Evolutionary conservation across 2,329 filamentous ascomycete genomes (phyloP).

Genomic region (Fusarium floridanum): DNA sequence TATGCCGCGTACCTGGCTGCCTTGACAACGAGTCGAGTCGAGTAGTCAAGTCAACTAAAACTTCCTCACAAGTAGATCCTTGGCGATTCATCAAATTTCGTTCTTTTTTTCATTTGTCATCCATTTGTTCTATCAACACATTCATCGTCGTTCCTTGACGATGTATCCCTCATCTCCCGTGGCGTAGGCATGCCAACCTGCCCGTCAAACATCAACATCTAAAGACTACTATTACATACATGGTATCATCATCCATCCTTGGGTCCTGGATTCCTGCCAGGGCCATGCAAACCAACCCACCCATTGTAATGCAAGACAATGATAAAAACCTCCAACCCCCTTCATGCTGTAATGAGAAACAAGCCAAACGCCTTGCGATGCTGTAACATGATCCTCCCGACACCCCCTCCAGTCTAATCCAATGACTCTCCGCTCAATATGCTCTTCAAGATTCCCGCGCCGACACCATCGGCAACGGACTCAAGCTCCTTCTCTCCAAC

Average conservation of each 20-base stretch:
- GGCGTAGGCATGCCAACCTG: neutral
- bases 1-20: neutral
- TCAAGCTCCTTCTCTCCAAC: conserved; percentile 85
- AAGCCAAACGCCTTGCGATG: conserved; percentile 42
- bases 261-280: conserved; percentile 16
- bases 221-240: conserved; percentile 29
- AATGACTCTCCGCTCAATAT: conserved; percentile 73
- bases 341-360: neutral
- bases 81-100: neutral
- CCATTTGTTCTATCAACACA: conserved; percentile 19
- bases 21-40: neutral
- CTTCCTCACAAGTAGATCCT: neutral
- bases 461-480: conserved; percentile 73
- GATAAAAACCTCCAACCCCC: conserved; percentile 14
- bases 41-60: neutral
- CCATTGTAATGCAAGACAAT: conserved; percentile 31
- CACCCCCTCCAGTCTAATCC: conserved; percentile 55
- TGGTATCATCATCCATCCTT: conserved; percentile 35
- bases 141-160: conserved; percentile 2
- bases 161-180: conserved; percentile 1
- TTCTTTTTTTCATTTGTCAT: conserved; percentile 7
- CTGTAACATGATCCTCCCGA: conserved; percentile 28
- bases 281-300: conserved; percentile 24
- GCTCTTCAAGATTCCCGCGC: conserved; percentile 71
- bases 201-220: conserved; percentile 15